Conservation (phyloP, 2,329 filamentous ascomycete genomes). For the Botrytis fragariae region DNA sequence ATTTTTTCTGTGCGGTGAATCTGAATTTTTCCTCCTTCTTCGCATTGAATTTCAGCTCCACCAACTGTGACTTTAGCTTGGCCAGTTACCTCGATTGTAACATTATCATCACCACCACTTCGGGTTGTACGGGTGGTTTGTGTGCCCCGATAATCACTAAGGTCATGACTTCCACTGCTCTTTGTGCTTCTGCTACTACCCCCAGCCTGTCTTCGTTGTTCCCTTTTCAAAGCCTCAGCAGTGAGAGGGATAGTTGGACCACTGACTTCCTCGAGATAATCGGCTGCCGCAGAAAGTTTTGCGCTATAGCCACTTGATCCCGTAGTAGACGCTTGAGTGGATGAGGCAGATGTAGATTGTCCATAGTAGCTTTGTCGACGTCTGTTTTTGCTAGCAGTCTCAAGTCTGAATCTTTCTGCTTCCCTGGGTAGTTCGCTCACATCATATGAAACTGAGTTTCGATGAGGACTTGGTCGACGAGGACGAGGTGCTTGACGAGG, state of each 20-base stretch:
- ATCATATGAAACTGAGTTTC: conserved; percentile 36
- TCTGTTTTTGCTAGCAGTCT: conserved; percentile 32
- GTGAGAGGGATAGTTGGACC: conserved; percentile 52
- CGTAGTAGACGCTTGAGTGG: conserved; percentile 14
- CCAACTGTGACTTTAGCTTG: conserved; percentile 55
- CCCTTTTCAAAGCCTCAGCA: conserved; percentile 48
- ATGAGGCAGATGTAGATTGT: conserved; percentile 26
- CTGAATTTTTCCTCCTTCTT: conserved; percentile 59
- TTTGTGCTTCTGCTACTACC: conserved; percentile 53
- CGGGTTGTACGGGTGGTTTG: conserved; percentile 59
- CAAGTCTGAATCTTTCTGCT: conserved; percentile 25
- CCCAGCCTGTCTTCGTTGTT: conserved; percentile 46
- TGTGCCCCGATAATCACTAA: conserved; percentile 61
- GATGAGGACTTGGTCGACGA: conserved; percentile 30
- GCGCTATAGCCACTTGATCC: conserved; percentile 42
- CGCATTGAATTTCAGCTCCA: conserved; percentile 57
- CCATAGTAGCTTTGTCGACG: conserved; percentile 35
- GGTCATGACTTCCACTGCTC: conserved; percentile 60
- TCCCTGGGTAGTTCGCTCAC: conserved; percentile 21
- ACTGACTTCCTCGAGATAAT: conserved; percentile 54
- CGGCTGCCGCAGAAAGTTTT: conserved; percentile 45
- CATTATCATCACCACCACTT: conserved; percentile 46
- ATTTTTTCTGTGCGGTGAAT: conserved; percentile 45
- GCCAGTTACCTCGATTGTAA: conserved; percentile 60
- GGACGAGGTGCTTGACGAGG: conserved; percentile 20